These are phyloP conservation scores for Rubia yunnanensis DNA, from an alignment of 257 asterid genomes.

Conservation along the genomic window DNA sequence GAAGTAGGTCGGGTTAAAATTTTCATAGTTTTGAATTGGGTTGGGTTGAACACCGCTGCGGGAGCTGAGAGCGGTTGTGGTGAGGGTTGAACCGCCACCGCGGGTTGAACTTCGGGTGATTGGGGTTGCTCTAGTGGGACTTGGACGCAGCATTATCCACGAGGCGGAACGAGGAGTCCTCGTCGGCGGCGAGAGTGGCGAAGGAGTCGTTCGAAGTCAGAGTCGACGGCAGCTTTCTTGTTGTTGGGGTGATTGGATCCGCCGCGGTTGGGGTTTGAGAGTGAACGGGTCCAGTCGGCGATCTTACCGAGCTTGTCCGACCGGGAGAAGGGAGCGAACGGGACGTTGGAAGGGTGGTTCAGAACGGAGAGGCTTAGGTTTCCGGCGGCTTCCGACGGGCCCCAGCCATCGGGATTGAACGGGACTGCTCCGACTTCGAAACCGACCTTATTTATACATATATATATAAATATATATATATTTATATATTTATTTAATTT, in stretches of 20 bases:
- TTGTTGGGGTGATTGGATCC: slow-evolving; percentile 13
- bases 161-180: too few species aligned
- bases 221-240: slow-evolving; percentile 50
- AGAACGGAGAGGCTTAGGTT: slow-evolving; percentile 27
- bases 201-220: slow-evolving; percentile 93
- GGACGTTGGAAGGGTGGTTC: slow-evolving; percentile 58
- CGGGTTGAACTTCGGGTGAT: slow-evolving; percentile 75
- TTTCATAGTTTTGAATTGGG: too few species aligned
- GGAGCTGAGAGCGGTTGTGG: slow-evolving; percentile 62
- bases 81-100: slow-evolving; percentile 75
- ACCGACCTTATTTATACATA: slow-evolving; percentile 40
- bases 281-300: slow-evolving; percentile 81
- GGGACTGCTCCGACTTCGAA: slow-evolving; percentile 75
- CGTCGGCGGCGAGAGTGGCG: slow-evolving; percentile 68
- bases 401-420: too few species aligned
- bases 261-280: slow-evolving; percentile 31
- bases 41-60: too few species aligned
- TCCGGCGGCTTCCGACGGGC: slow-evolving; percentile 51
- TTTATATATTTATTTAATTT: too few species aligned
- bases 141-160: slow-evolving; percentile 58
- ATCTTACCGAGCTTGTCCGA: slow-evolving; percentile 84
- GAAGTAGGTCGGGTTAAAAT: too few species aligned
- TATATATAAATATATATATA: too few species aligned
- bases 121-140: slow-evolving; percentile 41
- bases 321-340: slow-evolving; percentile 93